A percentile compares a stretch with the other conserved stretches of the same genome.
phyloP scores from a whole-genome alignment of 2,329 filamentous ascomycete genomes.

The Ophiocordyceps unilateralis region DNA sequence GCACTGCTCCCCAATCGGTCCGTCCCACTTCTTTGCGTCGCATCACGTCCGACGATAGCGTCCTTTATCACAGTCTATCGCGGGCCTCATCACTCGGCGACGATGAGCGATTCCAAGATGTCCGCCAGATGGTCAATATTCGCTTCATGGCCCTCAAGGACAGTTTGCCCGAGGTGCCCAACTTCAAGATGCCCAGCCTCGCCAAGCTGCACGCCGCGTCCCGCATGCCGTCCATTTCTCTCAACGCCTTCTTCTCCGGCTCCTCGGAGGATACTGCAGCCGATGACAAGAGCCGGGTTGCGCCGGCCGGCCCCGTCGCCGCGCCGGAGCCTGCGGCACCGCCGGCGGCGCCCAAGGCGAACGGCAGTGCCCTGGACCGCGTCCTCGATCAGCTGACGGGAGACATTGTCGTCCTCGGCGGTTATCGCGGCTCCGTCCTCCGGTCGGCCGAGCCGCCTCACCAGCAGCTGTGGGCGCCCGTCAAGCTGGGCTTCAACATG shows the following conservation, averaged over 20 bases:
- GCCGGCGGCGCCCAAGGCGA: background rate
- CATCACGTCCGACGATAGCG: slow-evolving; percentile 46
- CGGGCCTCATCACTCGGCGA: slow-evolving; percentile 71
- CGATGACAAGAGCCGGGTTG: slow-evolving; percentile 2
- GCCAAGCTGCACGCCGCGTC: slow-evolving; percentile 28
- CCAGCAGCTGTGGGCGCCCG: slow-evolving; percentile 83
- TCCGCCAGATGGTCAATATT: slow-evolving; percentile 74
- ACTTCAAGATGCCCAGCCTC: slow-evolving; percentile 51
- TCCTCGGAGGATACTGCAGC: slow-evolving; percentile 10
- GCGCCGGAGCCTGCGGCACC: too few species aligned
- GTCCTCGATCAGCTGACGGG: slow-evolving; percentile 55
- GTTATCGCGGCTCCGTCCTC: slow-evolving; percentile 79
- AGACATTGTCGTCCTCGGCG: slow-evolving; percentile 76
- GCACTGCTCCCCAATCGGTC: too few species aligned
- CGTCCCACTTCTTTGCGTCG: slow-evolving; percentile 13
- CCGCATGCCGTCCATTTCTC: slow-evolving; percentile 14
- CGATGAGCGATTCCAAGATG: slow-evolving; percentile 61
- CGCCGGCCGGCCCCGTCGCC: background rate
- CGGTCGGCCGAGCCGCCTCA: slow-evolving; percentile 67
- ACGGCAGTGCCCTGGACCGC: slow-evolving; percentile 25
- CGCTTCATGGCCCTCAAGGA: slow-evolving; percentile 82
- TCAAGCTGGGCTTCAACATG: slow-evolving; percentile 83
- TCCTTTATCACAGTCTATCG: slow-evolving; percentile 61
- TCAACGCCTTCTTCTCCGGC: slow-evolving; percentile 14
- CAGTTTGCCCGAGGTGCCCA: slow-evolving; percentile 64